phyloP scores from a whole-genome alignment of 768 basidiomycete species.

The Trichaptum fuscoviolaceum region DNA sequence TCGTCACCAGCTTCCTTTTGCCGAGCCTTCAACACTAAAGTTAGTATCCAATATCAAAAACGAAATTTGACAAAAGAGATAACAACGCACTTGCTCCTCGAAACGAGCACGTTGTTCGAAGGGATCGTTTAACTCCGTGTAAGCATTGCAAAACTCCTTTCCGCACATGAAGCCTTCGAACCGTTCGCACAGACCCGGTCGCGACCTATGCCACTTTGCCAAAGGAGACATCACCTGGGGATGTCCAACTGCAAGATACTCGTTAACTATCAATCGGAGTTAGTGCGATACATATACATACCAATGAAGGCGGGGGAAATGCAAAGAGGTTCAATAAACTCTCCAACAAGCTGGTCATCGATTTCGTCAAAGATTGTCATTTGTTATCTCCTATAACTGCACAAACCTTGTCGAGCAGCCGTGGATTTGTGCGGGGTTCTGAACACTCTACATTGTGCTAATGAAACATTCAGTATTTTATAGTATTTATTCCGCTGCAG shows the following conservation, averaged over 20 bases:
- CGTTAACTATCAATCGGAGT: background rate
- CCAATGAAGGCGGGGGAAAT: conserved; percentile 95
- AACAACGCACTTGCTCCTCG: conserved; percentile 71
- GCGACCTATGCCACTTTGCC: conserved; percentile 97
- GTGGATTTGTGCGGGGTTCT: conserved; percentile 91
- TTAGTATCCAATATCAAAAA: conserved; percentile 1
- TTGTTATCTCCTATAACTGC: conserved; percentile 7
- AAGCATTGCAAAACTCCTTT: conserved; percentile 98
- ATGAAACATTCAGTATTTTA: conserved; percentile 1
- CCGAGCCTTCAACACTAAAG: conserved; percentile 40
- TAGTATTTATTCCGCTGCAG: background rate
- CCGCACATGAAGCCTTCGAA: conserved; percentile 99
- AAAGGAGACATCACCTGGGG: conserved; percentile 99
- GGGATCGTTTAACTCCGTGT: conserved; percentile 99
- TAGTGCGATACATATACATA: conserved; percentile 23
- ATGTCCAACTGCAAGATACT: conserved; percentile 66
- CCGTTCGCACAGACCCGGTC: conserved; percentile 94
- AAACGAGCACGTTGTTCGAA: conserved; percentile 94
- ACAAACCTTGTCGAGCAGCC: conserved; percentile 86
- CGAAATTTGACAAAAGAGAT: background rate
- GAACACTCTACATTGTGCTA: conserved; percentile 96
- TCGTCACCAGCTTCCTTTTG: conserved; percentile 98
- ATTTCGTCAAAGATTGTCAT: conserved; percentile 6
- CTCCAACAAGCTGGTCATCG: conserved; percentile 77
- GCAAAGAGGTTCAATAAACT: conserved; percentile 96